Evolutionary conservation across 352 stramenopile species (phyloP).

Genomic region (Detonula confervacea): DNA sequence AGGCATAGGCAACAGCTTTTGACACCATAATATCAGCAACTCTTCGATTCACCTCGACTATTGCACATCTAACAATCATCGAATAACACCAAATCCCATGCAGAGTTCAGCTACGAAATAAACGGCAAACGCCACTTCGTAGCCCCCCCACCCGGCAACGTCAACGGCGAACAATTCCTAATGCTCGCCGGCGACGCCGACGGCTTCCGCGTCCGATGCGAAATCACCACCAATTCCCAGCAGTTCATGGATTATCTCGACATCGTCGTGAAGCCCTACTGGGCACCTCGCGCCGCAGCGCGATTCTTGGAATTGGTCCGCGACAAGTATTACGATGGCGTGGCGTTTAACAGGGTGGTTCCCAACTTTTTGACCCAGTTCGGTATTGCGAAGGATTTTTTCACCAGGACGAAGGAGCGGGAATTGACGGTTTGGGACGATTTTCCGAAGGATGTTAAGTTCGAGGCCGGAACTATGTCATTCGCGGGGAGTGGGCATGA

Average conservation of each 20-base stretch:
- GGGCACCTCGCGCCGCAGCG: constrained; percentile 60
- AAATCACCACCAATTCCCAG: constrained; percentile 44
- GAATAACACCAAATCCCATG: not conserved
- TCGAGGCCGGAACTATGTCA: constrained; percentile 55
- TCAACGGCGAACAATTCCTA: constrained; percentile 93
- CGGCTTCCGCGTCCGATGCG: constrained; percentile 35
- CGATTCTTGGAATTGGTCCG: constrained; percentile 68
- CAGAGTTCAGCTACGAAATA: constrained; percentile 48
- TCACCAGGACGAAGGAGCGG: constrained; percentile 28
- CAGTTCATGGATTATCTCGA: constrained; percentile 55
- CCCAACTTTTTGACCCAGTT: constrained; percentile 71
- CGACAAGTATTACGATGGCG: constrained; percentile 62
- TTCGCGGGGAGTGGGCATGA: constrained; percentile 63
- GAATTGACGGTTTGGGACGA: constrained; percentile 61
- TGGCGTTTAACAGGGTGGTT: constrained; percentile 64
- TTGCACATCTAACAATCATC: not conserved
- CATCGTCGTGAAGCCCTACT: constrained; percentile 65
- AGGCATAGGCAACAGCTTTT: too few species aligned
- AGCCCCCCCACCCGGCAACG: constrained; percentile 39
- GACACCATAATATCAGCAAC: too few species aligned
- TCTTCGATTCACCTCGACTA: not conserved
- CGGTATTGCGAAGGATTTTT: constrained; percentile 61
- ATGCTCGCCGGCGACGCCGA: constrained; percentile 69
- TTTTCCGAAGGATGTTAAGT: constrained; percentile 29
- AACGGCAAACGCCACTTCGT: constrained; percentile 34